phyloP scores from a whole-genome alignment of 495 filamentous ascomycete genomes.

The Amniculicola lignicola region DNA sequence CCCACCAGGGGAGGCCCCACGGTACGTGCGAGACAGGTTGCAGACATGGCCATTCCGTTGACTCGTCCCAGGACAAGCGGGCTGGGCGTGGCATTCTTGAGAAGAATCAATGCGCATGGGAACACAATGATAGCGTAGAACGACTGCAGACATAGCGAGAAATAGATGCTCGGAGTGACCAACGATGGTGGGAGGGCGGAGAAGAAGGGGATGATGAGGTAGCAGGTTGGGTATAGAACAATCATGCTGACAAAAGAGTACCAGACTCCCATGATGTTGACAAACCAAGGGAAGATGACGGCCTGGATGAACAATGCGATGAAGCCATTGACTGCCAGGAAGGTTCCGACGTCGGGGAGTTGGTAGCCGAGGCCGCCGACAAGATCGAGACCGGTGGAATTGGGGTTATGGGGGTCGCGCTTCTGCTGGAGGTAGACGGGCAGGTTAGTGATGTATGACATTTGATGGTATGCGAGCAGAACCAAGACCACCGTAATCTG shows the following conservation, averaged over 20 bases:
- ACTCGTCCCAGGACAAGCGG: conserved; percentile 31
- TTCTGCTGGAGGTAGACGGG: conserved; percentile 31
- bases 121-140: conserved; percentile 33
- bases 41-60: conserved; percentile 29
- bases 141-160: conserved; percentile 22
- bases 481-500: conserved; percentile 29
- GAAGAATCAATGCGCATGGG: conserved; percentile 31
- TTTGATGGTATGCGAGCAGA: conserved; percentile 27
- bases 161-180: conserved; percentile 19
- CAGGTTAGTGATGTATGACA: conserved; percentile 26
- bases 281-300: conserved; percentile 31
- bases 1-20: conserved; percentile 25
- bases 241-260: conserved; percentile 19
- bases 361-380: conserved; percentile 27
- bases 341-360: conserved; percentile 32
- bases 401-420: not conserved
- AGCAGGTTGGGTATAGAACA: conserved; percentile 29
- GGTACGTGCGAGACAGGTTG: conserved; percentile 26
- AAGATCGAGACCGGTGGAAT: conserved; percentile 14
- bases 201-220: conserved; percentile 30
- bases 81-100: conserved; percentile 33
- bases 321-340: conserved; percentile 31
- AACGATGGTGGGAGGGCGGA: conserved; percentile 2
- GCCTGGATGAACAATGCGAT: conserved; percentile 32
- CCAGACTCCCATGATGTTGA: conserved; percentile 27